These are phyloP conservation scores for Thielaviopsis musarum DNA, from an alignment of 2,329 filamentous ascomycete species.

Conservation along the genomic window DNA sequence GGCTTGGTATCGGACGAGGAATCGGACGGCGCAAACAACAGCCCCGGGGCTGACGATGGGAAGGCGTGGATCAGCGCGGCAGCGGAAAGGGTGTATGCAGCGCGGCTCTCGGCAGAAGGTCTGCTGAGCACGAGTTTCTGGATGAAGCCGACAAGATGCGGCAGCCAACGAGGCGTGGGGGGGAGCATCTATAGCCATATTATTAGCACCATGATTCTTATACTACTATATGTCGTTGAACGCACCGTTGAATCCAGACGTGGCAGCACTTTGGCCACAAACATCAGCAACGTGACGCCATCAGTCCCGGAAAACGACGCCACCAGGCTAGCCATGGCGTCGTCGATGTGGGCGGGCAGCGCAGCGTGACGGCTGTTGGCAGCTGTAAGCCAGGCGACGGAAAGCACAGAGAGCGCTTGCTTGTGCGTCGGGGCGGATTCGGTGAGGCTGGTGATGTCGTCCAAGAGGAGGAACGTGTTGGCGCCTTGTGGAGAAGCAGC, in stretches of 20 bases:
- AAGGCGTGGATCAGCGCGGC: conserved; percentile 41
- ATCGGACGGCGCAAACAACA: conserved; percentile 33
- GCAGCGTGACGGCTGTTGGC: conserved; percentile 16
- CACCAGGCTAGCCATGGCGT: conserved; percentile 30
- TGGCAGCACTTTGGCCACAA: conserved; percentile 35
- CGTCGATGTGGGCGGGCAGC: conserved; percentile 28
- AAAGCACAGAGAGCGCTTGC: conserved; percentile 37
- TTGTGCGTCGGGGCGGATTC: conserved; percentile 39
- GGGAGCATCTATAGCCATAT: conserved; percentile 28
- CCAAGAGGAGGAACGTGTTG: conserved; percentile 27
- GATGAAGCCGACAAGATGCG: conserved; percentile 29
- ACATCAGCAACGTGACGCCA: conserved; percentile 40
- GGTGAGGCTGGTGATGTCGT: conserved; percentile 37
- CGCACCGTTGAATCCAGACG: conserved; percentile 32
- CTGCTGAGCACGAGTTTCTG: conserved; percentile 35
- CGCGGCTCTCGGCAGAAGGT: conserved; percentile 36
- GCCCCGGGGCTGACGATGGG: conserved; percentile 25
- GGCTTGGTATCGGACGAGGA: conserved; percentile 29
- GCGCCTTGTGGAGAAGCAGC: conserved; percentile 36
- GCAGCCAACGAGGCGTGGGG: conserved; percentile 36
- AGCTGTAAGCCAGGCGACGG: conserved; percentile 38
- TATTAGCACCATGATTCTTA: not conserved
- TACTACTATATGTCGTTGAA: conserved; percentile 1
- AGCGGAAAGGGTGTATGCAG: conserved; percentile 41
- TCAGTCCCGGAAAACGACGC: conserved; percentile 41